phyloP scores from a whole-genome alignment of 208 protist species.

The Acanthamoeba divionensis region DNA sequence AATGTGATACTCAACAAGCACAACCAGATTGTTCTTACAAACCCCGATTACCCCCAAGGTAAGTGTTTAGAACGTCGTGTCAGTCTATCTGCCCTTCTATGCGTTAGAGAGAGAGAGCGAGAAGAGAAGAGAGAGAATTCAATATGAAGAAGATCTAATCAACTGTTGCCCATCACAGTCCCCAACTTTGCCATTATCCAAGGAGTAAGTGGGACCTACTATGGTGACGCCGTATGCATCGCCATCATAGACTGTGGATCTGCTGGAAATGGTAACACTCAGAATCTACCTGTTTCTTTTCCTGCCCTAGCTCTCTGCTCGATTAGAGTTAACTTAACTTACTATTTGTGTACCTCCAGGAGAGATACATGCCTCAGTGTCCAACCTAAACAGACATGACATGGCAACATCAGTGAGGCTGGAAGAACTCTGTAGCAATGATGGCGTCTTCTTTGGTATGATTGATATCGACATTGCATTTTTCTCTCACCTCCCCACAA shows the following conservation, averaged over 20 bases:
- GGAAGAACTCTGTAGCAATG: background rate
- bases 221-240: background rate
- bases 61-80: background rate
- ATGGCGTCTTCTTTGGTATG: conserved; percentile 24
- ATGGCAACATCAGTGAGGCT: background rate
- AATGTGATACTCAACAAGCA: background rate
- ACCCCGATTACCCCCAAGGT: background rate
- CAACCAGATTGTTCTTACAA: background rate
- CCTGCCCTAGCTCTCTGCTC: too few species aligned
- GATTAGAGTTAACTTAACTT: too few species aligned
- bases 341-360: background rate
- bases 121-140: too few species aligned
- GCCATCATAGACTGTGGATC: background rate
- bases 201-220: background rate
- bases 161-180: background rate
- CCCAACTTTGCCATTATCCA: conserved; percentile 26
- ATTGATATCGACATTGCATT: too few species aligned
- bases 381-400: background rate
- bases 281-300: background rate
- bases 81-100: background rate
- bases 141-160: too few species aligned
- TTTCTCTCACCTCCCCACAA: background rate
- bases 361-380: background rate
- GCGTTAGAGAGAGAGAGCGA: too few species aligned
- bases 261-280: background rate